Base-by-base conservation (phyloP, 1,284 basidiomycete species). In the Rhodotorula glutinis region DNA sequence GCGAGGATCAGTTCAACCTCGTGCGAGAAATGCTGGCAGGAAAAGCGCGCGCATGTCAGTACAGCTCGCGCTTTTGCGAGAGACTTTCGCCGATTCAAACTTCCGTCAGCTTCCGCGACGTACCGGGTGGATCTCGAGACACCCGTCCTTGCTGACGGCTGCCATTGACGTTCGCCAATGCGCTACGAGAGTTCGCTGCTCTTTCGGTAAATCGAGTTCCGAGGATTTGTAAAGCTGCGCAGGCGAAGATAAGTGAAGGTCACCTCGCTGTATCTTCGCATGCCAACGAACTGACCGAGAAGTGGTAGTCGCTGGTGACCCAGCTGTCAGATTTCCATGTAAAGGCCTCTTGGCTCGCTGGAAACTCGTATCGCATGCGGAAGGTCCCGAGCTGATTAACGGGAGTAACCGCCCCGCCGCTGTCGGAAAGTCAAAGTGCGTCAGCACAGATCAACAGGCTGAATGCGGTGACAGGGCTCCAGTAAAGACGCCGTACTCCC, bases 81-180 rank as follows among this genome's bases (percentile, higher is more conserved):
- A 11, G 11, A 38, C 33, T 38, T n/a, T n/a, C n/a, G n/a, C n/a
- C n/a, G n/a, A n/a, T n/a, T n/a, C n/a, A n/a, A n/a, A n/a, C n/a
- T n/a, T n/a, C n/a, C n/a, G n/a, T n/a, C n/a, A n/a, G n/a, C n/a
- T n/a, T n/a, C n/a, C n/a, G n/a, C n/a, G 33, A 27, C 57, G 21
- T 5, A 64, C 63, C 13, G 57, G 57, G 3, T 40, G 17, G n/a
- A 65, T 56, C 19, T 29, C 23, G 2, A 66, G 60, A 4, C n/a
- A 41, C 4, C 65, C 65, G n/a, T 57, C 60, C 46, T 66, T 66
- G 29, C 19, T 33, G 25, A 66, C 3, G 7, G 60, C 13, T 14
- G 54, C 9, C 2, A 27, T 44, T 1, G 23, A 17, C 3, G 44
- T 53, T 3, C 56, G 16, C 65, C 65, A 66, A 33, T 51, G 56